A percentile compares a stretch with the other conserved stretches of the same genome.
phyloP scores from a whole-genome alignment of 1,284 basidiomycete species.

The Cutaneotrichosporon daszewskae region DNA sequence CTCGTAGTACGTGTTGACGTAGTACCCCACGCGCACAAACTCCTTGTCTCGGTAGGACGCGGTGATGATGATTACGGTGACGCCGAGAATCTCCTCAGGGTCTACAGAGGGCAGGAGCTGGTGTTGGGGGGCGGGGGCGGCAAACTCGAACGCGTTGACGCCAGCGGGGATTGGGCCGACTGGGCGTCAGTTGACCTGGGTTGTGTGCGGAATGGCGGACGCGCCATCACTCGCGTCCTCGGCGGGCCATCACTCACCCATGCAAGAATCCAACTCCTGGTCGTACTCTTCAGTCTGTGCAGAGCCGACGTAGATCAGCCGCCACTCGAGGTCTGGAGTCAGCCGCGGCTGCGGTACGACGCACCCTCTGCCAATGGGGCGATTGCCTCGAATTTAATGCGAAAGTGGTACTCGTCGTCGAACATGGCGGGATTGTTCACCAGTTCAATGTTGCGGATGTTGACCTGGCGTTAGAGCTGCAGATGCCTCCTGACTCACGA shows the following conservation, averaged over 20 bases:
- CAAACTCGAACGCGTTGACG: constrained; percentile 96
- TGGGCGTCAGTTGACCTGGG: constrained; percentile 16
- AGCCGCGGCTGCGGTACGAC: constrained; percentile 15
- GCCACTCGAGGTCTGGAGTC: constrained; percentile 86
- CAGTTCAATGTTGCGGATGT: constrained; percentile 58
- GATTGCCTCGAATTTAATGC: constrained; percentile 97
- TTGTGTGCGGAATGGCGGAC: background rate
- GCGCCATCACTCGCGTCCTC: background rate
- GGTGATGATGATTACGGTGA: constrained; percentile 93
- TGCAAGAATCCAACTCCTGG: constrained; percentile 91
- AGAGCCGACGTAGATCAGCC: constrained; percentile 92
- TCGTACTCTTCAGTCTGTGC: constrained; percentile 87
- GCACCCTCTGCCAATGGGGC: constrained; percentile 82
- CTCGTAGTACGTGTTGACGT: constrained; percentile 98
- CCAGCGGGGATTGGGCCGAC: constrained; percentile 91
- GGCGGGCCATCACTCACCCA: constrained; percentile 52
- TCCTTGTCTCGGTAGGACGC: constrained; percentile 87
- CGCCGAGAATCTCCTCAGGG: constrained; percentile 59
- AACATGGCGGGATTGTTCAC: constrained; percentile 90
- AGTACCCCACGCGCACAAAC: constrained; percentile 98
- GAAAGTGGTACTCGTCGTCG: constrained; percentile 84
- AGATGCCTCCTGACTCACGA: constrained; percentile 22
- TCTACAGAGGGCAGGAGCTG: constrained; percentile 66
- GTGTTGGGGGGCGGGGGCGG: constrained; percentile 58
- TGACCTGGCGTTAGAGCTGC: constrained; percentile 34